Percentiles rank a stretch among this genome's conserved stretches.
These are phyloP conservation scores for Spathaspora boniae DNA, from an alignment of 805 yeast genomes.

Conservation along the genomic window DNA sequence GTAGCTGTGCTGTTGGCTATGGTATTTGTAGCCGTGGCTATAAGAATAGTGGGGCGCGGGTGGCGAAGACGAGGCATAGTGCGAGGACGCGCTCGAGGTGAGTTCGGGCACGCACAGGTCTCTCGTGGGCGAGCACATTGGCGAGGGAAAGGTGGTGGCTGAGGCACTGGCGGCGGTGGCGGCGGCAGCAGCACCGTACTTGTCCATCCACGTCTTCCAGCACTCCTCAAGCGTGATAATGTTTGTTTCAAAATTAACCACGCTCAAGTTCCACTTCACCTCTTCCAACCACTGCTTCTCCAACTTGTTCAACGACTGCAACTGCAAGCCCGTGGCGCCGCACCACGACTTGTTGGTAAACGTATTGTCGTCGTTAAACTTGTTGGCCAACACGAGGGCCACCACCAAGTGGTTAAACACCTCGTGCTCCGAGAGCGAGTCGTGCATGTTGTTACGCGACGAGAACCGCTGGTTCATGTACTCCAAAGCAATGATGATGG, in stretches of 20 bases:
- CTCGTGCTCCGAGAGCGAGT: constrained; percentile 26
- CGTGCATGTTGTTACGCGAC: constrained; percentile 13
- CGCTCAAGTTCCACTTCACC: constrained; percentile 57
- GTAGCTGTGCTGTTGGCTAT: too few relatives aligned
- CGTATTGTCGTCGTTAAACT: constrained; percentile 94
- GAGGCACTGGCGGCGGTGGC: too few relatives aligned
- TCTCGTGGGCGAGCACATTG: too few relatives aligned
- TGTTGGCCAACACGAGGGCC: constrained; percentile 81
- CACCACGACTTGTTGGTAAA: constrained; percentile 95
- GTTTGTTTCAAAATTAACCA: constrained; percentile 35
- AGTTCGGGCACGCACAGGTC: too few relatives aligned
- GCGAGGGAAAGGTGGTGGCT: too few relatives aligned
- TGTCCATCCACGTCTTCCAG: constrained; percentile 43
- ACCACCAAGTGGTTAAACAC: constrained; percentile 58
- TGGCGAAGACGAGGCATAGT: too few relatives aligned
- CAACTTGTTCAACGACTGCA: constrained; percentile 54
- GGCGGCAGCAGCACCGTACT: constrained; percentile 16
- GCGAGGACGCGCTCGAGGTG: too few relatives aligned
- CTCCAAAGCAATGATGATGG: constrained; percentile 76
- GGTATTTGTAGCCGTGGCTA: too few relatives aligned
- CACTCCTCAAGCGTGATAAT: constrained; percentile 41
- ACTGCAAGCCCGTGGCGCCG: constrained; percentile 83
- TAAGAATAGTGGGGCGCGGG: too few relatives aligned
- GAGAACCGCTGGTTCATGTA: constrained; percentile 64
- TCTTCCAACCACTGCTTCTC: constrained; percentile 70